phyloP scores from a whole-genome alignment of 2,329 filamentous ascomycete genomes.

The Simplicillium aogashimaense region DNA sequence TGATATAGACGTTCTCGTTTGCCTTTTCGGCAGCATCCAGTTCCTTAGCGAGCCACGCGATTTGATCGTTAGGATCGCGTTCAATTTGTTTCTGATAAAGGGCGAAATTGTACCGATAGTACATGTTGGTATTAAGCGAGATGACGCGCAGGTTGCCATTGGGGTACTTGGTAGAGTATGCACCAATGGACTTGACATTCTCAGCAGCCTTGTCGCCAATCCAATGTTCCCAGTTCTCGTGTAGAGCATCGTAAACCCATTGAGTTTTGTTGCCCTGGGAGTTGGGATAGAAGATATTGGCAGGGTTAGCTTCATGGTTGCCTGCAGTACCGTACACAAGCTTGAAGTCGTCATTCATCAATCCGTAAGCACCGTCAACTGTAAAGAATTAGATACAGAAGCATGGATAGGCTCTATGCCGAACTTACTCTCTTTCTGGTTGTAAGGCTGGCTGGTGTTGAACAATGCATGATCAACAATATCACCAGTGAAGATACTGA shows the following conservation, averaged over 20 bases:
- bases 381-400: not conserved
- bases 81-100: slow-evolving; percentile 40
- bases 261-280: slow-evolving; percentile 27
- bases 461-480: slow-evolving; percentile 43
- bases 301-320: slow-evolving; percentile 46
- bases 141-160: slow-evolving; percentile 42
- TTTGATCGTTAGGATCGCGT: slow-evolving; percentile 39
- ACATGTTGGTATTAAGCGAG: slow-evolving; percentile 51
- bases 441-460: slow-evolving; percentile 28
- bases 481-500: slow-evolving; percentile 50
- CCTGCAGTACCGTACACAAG: slow-evolving; percentile 43
- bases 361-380: slow-evolving; percentile 36
- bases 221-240: slow-evolving; percentile 35
- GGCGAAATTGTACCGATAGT: slow-evolving; percentile 47
- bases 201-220: slow-evolving; percentile 24
- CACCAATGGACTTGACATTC: slow-evolving; percentile 30
- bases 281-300: slow-evolving; percentile 39
- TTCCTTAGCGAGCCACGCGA: slow-evolving; percentile 43
- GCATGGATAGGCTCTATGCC: slow-evolving; percentile 7
- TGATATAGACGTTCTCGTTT: slow-evolving; percentile 45
- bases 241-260: slow-evolving; percentile 43
- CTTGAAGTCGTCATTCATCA: slow-evolving; percentile 31
- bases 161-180: slow-evolving; percentile 37
- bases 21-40: slow-evolving; percentile 41
- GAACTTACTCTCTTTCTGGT: slow-evolving; percentile 18